A percentile compares a stretch with the other conserved stretches of the same genome.
Evolutionary conservation across 257 asterid genomes (phyloP).

Genomic region (Fraxinus excelsior): DNA sequence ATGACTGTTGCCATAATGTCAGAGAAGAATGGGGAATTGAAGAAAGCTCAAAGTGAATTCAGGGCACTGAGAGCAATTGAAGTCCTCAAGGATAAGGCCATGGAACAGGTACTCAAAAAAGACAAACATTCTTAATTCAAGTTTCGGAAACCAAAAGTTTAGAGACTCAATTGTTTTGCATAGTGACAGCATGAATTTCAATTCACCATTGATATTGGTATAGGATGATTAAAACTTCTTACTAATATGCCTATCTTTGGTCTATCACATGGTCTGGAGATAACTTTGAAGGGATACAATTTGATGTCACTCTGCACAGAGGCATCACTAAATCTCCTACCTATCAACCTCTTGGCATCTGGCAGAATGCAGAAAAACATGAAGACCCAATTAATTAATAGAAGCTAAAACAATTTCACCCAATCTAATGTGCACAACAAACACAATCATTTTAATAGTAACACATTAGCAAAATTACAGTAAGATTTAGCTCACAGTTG

Average conservation of each 20-base stretch:
- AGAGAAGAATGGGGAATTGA: slow-evolving; percentile 72
- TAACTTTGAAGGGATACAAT: background rate
- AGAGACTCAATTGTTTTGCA: no score
- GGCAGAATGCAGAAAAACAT: background rate
- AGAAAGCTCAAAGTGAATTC: slow-evolving; percentile 66
- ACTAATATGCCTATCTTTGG: background rate
- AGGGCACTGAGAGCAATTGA: slow-evolving; percentile 69
- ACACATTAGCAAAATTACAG: background rate
- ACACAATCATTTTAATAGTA: background rate
- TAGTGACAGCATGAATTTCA: no score
- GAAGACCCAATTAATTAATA: background rate
- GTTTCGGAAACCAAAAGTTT: background rate
- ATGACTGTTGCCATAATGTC: slow-evolving; percentile 26
- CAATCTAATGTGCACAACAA: background rate
- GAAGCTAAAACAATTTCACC: background rate
- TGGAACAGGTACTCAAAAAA: slow-evolving; percentile 60
- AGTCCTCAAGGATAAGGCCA: slow-evolving; percentile 69
- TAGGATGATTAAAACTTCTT: no score
- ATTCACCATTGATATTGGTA: no score
- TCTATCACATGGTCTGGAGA: background rate
- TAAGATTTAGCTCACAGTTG: background rate
- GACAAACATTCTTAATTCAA: background rate
- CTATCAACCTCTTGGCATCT: slow-evolving; percentile 9
- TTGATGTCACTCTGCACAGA: background rate
- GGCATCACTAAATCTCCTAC: background rate